Evolutionary conservation across 495 filamentous ascomycete species (phyloP).

Genomic region (Daldinia concentrica): DNA sequence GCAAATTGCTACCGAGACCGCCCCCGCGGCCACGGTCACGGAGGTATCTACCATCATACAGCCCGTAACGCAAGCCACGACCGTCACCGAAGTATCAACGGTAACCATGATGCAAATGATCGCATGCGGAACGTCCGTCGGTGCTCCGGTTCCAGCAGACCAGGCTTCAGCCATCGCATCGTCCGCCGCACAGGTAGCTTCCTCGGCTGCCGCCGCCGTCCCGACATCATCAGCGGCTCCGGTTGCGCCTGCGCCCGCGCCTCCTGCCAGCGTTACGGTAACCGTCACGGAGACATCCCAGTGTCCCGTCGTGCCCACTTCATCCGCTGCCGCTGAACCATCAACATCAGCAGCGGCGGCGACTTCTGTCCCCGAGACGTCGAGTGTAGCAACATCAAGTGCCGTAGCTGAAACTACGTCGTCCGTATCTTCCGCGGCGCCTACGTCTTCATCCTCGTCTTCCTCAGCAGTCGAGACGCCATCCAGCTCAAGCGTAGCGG

Average conservation of each 20-base stretch:
- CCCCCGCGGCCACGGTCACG: neutral
- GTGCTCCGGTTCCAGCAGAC: constrained; percentile 17
- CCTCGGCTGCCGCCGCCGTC: neutral
- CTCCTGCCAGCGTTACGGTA: neutral
- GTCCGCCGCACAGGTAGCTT: constrained; percentile 32
- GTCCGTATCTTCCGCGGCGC: neutral
- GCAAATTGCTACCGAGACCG: constrained; percentile 15
- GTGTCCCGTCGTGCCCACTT: neutral
- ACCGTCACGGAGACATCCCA: neutral
- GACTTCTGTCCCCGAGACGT: neutral
- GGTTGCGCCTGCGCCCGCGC: neutral
- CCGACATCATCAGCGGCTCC: constrained; percentile 2
- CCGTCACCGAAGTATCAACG: constrained; percentile 39
- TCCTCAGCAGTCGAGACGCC: neutral
- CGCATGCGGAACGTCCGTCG: constrained; percentile 31
- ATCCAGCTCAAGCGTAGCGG: neutral
- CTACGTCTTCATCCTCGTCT: constrained; percentile 17
- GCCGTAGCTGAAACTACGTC: constrained; percentile 14
- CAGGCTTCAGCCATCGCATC: constrained; percentile 40
- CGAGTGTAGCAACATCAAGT: neutral
- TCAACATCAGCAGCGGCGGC: constrained; percentile 3
- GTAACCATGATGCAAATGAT: constrained; percentile 46
- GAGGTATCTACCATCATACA: neutral
- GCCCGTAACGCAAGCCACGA: neutral
- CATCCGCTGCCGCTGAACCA: constrained; percentile 8